Percentiles rank a stretch among this genome's conserved stretches.
Conservation (phyloP, 176 grass and related monocot species). For the bread wheat (Triticum aestivum) region DNA sequence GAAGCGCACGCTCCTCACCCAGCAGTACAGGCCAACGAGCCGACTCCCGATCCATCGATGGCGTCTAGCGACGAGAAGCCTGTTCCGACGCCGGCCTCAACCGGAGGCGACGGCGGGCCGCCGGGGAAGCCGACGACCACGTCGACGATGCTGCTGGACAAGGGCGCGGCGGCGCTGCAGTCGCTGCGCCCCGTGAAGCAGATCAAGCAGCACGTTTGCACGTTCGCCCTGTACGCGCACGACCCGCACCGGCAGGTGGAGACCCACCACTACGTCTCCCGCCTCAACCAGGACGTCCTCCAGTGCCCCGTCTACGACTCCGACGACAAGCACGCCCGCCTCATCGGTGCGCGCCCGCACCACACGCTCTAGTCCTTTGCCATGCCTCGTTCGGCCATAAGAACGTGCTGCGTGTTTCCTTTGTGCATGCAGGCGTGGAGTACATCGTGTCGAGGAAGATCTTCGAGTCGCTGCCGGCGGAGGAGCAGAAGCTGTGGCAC, state of each 20-base stretch:
- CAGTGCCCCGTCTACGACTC: constrained; percentile 88
- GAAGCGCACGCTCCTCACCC: neutral
- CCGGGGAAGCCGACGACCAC: constrained; percentile 50
- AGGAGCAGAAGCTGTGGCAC: constrained; percentile 89
- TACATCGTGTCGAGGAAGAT: constrained; percentile 63
- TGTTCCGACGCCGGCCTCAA: constrained; percentile 17
- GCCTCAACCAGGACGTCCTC: constrained; percentile 81
- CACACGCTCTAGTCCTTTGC: neutral
- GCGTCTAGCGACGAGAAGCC: constrained; percentile 69
- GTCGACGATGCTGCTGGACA: constrained; percentile 53
- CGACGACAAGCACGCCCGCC: constrained; percentile 40
- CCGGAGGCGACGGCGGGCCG: neutral
- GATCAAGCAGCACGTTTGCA: constrained; percentile 83
- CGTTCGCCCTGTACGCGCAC: constrained; percentile 73
- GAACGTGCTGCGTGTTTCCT: neutral
- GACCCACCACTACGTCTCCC: constrained; percentile 65
- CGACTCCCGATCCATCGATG: constrained; percentile 21
- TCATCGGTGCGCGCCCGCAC: constrained; percentile 37
- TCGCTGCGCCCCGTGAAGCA: constrained; percentile 66
- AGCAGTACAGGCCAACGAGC: neutral
- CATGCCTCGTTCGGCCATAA: neutral
- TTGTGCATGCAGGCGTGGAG: constrained; percentile 48
- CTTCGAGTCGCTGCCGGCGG: constrained; percentile 50
- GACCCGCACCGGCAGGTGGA: constrained; percentile 73
- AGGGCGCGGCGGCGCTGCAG: constrained; percentile 68